Base-by-base conservation (phyloP, 495 filamentous ascomycete genomes). In the Cudoniella acicularis region DNA sequence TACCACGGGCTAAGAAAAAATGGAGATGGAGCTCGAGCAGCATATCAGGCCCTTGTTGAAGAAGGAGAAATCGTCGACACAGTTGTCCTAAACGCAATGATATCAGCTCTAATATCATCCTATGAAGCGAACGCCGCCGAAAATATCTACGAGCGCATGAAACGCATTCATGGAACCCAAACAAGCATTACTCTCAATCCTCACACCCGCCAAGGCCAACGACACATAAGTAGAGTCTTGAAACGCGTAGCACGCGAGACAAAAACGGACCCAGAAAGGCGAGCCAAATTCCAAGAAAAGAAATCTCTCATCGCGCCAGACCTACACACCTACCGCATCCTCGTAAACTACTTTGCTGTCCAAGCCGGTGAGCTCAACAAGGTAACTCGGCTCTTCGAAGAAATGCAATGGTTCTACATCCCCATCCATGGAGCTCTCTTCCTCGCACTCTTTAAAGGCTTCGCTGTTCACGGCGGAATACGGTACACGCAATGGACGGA, bases 61-160 rank as follows among this genome's bases (percentile, higher is more conserved):
- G 82, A 83, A 0, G 92, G 91, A 30, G 88, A 96, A 67, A 83
- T 96, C 16, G 86, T 98, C 26, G 92, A 98, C 70, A 94, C 91
- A 0, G 81, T 87, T 3, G 88, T 90, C 11, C 75, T 97, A 65
- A 97, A 97, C 67, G 30, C 48, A 8, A 79, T 97, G 63, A 88
- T 96, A 57, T 77, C 83, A 1, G 85, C 91, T 1, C 80, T 98
- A 21, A 74, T 98, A 41, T 78, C 81, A 56, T 81, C 84, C 1
- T 85, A 86, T 25, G 90, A 98, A 63, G 73, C 82, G 2, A 70
- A 74, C 22, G 85, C 86, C 0, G 95, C 91, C 1, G 84, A 91
- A 64, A 77, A 85, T 47, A 76, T 96, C 3, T 96, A 95, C 69
- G 77, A 83, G 53, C 83, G 86, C 48, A 96, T 97, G 91, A 91